A percentile compares a stretch with the other conserved stretches of the same genome.
These are phyloP conservation scores for Veloporphyrellus conicus DNA, from an alignment of 1,284 basidiomycete genomes.

Conservation along the genomic window DNA sequence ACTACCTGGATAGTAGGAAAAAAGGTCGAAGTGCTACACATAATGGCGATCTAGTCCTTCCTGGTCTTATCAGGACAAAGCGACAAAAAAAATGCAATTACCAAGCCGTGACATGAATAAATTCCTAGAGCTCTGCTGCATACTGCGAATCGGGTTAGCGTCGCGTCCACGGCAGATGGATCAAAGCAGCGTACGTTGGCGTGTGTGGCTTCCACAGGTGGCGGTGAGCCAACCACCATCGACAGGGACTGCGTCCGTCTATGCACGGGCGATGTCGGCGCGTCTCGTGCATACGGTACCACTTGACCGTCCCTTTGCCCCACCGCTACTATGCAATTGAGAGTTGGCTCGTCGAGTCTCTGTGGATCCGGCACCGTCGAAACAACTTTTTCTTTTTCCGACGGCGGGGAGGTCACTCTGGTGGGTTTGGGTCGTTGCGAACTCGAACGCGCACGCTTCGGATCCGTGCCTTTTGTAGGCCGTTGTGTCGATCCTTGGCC, in stretches of 20 bases:
- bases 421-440: conserved; percentile 7
- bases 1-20: conserved; percentile 10
- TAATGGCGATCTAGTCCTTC: background rate
- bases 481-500: background rate
- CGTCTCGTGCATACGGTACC: background rate
- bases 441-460: conserved; percentile 5
- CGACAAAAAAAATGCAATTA: too few relatives aligned
- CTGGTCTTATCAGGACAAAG: conserved; percentile 2
- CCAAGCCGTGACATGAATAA: background rate
- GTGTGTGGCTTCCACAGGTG: conserved; percentile 7
- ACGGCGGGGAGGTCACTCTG: conserved; percentile 1
- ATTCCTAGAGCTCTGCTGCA: conserved; percentile 25
- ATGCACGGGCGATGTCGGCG: conserved; percentile 16
- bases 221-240: conserved; percentile 30
- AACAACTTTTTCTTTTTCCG: background rate
- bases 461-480: background rate
- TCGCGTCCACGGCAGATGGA: background rate
- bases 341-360: background rate
- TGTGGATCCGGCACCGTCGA: background rate
- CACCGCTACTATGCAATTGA: background rate
- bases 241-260: conserved; percentile 27
- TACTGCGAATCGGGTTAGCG: conserved; percentile 12
- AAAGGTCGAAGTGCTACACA: conserved; percentile 25
- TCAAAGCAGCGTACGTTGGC: conserved; percentile 14
- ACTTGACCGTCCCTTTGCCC: conserved; percentile 1